Evolutionary conservation across 2,329 filamentous ascomycete species (phyloP).

Genomic region (Akanthomyces uredinophilus): DNA sequence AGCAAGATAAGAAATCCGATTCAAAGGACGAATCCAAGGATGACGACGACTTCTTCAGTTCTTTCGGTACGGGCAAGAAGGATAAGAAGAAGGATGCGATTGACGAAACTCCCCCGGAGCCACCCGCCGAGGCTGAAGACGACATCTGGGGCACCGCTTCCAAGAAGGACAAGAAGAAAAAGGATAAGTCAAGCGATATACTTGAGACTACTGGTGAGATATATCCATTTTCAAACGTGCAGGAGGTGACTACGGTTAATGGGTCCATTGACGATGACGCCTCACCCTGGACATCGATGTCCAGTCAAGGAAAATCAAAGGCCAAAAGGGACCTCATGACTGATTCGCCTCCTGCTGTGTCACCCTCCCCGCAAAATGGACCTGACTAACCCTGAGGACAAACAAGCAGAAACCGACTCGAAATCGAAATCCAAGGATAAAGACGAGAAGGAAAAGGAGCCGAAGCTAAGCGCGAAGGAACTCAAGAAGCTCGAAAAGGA

Average conservation of each 20-base stretch:
- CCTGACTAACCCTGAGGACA: conserved; percentile 34
- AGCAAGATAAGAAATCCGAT: conserved; percentile 20
- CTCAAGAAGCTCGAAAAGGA: conserved; percentile 47
- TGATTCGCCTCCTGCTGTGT: conserved; percentile 40
- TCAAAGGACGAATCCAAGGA: conserved; percentile 27
- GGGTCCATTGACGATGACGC: conserved; percentile 33
- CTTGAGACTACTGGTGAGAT: conserved; percentile 42
- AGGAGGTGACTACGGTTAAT: conserved; percentile 39
- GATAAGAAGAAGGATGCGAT: conserved; percentile 28
- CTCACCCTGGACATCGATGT: conserved; percentile 38
- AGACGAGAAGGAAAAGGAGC: conserved; percentile 38
- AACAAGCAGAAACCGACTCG: conserved; percentile 32
- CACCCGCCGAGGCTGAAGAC: conserved; percentile 37
- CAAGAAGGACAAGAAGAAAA: conserved; percentile 42
- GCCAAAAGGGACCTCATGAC: conserved; percentile 32
- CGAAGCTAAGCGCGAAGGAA: conserved; percentile 46
- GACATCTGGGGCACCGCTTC: conserved; percentile 32
- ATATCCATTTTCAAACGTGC: conserved; percentile 41
- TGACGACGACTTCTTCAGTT: conserved; percentile 50
- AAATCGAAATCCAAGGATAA: conserved; percentile 41
- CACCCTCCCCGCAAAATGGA: conserved; percentile 44
- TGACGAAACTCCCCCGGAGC: conserved; percentile 32
- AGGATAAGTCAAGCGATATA: conserved; percentile 45
- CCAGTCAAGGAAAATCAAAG: conserved; percentile 42
- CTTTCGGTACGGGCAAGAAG: conserved; percentile 53